phyloP scores from a whole-genome alignment of 805 yeast genomes.

The Yueomyces sp. region DNA sequence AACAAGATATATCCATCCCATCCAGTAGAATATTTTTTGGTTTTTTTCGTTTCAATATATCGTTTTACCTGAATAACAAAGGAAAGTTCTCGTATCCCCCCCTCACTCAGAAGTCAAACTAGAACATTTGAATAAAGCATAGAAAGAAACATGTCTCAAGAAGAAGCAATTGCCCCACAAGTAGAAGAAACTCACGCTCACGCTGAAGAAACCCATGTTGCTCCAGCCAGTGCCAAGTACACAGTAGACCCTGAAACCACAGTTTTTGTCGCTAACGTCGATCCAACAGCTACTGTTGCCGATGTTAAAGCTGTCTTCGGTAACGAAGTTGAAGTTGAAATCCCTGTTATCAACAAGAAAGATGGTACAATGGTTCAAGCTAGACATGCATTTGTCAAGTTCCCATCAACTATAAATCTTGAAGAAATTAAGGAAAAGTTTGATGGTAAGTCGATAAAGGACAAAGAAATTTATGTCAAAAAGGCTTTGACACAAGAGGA shows the following conservation, averaged over 20 bases:
- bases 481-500: constrained; percentile 14
- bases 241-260: constrained; percentile 20
- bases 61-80: too few species aligned
- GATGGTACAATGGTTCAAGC: constrained; percentile 15
- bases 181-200: too few species aligned
- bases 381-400: constrained; percentile 23
- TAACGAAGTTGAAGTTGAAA: constrained; percentile 20
- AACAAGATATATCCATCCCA: too few species aligned
- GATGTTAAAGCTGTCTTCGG: constrained; percentile 17
- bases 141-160: too few species aligned
- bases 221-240: neutral
- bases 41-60: too few species aligned
- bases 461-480: constrained; percentile 22
- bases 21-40: too few species aligned
- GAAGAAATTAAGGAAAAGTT: constrained; percentile 18
- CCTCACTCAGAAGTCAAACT: too few species aligned
- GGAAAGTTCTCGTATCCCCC: too few species aligned
- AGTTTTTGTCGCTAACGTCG: constrained; percentile 22
- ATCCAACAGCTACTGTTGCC: constrained; percentile 17
- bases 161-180: too few species aligned
- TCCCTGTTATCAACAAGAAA: constrained; percentile 14
- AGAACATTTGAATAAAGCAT: too few species aligned
- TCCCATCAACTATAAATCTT: constrained; percentile 19
- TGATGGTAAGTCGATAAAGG: constrained; percentile 18
- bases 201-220: neutral